phyloP scores from a whole-genome alignment of 2,329 filamentous ascomycete genomes.

The Colletotrichum sp. region DNA sequence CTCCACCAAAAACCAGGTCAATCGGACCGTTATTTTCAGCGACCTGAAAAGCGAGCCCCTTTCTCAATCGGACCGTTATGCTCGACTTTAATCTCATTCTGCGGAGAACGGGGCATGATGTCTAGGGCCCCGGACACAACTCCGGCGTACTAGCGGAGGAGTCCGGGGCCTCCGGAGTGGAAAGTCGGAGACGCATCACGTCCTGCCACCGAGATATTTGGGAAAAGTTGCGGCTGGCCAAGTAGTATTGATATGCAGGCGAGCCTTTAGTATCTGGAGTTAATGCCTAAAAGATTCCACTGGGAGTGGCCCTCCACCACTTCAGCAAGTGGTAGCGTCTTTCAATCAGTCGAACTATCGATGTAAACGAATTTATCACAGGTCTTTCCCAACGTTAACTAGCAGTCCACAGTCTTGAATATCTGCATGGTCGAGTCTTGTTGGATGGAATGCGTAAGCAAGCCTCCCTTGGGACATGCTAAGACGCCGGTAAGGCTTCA shows the following conservation, averaged over 20 bases:
- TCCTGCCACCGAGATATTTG: neutral
- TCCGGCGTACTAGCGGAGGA: neutral
- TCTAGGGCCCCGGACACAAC: conserved; percentile 6
- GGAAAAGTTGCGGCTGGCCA: neutral
- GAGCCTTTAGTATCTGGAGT: neutral
- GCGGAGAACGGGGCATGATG: neutral
- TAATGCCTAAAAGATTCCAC: neutral
- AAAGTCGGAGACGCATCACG: neutral
- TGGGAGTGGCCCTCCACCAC: neutral
- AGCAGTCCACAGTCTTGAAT: neutral
- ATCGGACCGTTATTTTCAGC: conserved; percentile 18
- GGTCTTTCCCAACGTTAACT: rapidly evolving
- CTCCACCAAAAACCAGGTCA: conserved; percentile 6
- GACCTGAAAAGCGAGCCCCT: neutral
- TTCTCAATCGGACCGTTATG: conserved; percentile 13
- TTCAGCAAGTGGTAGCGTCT: neutral
- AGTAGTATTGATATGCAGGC: neutral
- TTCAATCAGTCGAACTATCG: neutral
- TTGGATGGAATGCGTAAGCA: neutral
- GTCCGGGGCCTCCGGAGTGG: conserved; percentile 5
- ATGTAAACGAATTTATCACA: neutral
- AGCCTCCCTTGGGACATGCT: neutral
- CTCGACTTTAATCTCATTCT: neutral
- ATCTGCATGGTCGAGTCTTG: neutral
- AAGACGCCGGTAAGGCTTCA: neutral